These are phyloP conservation scores for Grifola frondosa DNA, from an alignment of 1,284 basidiomycete genomes.

Conservation along the genomic window DNA sequence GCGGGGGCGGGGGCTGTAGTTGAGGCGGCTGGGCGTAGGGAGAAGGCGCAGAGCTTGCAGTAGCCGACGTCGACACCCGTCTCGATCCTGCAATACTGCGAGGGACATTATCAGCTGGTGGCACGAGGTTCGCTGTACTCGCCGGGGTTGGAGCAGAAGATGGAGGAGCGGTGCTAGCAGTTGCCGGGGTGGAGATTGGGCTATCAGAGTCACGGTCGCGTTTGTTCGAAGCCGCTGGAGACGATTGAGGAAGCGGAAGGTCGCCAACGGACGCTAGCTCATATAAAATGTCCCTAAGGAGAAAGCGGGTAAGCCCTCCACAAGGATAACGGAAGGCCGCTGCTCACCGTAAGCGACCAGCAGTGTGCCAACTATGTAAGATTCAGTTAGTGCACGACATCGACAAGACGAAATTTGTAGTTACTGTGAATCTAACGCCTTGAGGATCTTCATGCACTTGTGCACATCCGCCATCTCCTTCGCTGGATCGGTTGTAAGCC, in stretches of 20 bases:
- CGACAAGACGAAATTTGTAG: constrained; percentile 8
- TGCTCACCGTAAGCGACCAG: constrained; percentile 44
- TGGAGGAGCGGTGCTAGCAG: neutral
- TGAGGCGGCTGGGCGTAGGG: constrained; percentile 34
- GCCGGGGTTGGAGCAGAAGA: too few species aligned
- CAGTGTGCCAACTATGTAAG: constrained; percentile 44
- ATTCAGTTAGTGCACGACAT: constrained; percentile 1
- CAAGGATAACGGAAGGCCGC: neutral
- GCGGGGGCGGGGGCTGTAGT: constrained; percentile 2
- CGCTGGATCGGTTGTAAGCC: constrained; percentile 50
- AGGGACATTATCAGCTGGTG: constrained; percentile 4
- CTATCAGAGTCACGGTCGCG: constrained; percentile 60
- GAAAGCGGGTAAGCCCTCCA: neutral
- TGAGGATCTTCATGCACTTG: constrained; percentile 65
- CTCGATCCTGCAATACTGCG: constrained; percentile 35
- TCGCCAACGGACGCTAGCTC: constrained; percentile 69
- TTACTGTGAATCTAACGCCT: constrained; percentile 50
- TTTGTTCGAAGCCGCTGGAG: constrained; percentile 48
- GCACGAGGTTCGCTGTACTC: neutral
- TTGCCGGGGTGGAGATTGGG: constrained; percentile 19
- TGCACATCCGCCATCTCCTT: constrained; percentile 71
- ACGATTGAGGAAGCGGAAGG: constrained; percentile 56
- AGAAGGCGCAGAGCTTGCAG: constrained; percentile 50
- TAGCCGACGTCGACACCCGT: constrained; percentile 32
- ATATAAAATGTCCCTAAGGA: constrained; percentile 60